Percentiles rank a stretch among this genome's conserved stretches.
phyloP scores from a whole-genome alignment of 306 rosid genomes.

The Benincasa hispida region DNA sequence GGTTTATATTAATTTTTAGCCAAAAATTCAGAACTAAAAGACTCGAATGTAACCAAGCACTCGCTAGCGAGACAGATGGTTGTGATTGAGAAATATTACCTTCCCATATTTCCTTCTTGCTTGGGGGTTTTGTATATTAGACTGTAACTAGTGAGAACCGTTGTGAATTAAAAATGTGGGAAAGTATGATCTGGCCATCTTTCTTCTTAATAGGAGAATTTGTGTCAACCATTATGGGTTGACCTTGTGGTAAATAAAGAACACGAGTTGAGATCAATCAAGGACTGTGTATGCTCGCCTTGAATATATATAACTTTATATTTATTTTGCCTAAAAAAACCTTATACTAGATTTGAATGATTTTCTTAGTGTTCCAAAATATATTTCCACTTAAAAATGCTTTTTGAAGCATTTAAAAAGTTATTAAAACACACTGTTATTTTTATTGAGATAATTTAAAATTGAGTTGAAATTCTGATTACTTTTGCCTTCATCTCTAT shows the following conservation, averaged over 20 bases:
- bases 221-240: no score
- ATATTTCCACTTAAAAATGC: no score
- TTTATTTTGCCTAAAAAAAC: no score
- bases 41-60: not conserved
- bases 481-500: not conserved
- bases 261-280: no score
- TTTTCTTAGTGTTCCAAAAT: no score
- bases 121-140: not conserved
- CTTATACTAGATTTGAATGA: no score
- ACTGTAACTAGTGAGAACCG: not conserved
- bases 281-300: no score
- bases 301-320: no score
- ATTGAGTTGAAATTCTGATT: not conserved
- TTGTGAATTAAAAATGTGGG: not conserved
- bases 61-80: not conserved
- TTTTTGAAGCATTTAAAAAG: no score
- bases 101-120: not conserved
- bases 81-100: not conserved
- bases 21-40: not conserved
- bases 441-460: no score
- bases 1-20: not conserved
- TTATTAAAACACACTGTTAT: no score
- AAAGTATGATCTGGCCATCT: not conserved
- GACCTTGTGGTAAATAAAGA: no score
- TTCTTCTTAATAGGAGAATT: not conserved